Base-by-base conservation (phyloP, 2,329 filamentous ascomycete genomes). In the Hortaea sp. region DNA sequence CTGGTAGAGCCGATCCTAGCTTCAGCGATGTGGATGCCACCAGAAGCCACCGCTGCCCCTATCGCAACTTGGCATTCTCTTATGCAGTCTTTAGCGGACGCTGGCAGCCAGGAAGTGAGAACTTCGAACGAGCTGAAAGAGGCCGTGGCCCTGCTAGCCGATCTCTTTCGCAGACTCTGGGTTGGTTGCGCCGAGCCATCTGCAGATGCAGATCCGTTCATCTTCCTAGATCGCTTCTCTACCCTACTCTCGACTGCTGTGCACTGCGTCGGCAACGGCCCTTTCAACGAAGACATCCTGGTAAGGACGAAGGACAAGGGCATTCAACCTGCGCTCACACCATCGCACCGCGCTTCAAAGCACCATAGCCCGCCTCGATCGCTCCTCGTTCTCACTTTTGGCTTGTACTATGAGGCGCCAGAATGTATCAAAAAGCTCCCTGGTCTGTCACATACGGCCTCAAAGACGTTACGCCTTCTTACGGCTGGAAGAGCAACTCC, bases 71-170 rank as follows among this genome's bases (percentile, higher is more conserved):
- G 62, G 47, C 61, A 67, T 7, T 66, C 71, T 30, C 69, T 88
- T 9, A 71, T 86, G 39, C 68, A 71, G 3, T 77, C 82, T 1
- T 70, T 88, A 28, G 76, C 80, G 2, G 75, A 77, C 42, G 84
- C 85, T 35, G 82, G 82, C 27, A 76, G 75, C 38, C 94, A 95
- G 65, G 92, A 98, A 65, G 84, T 98, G 56, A 94, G 90, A 57
- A 82, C 89, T 5, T 88, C 88, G 0, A 77, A 77, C 9, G 90
- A 97, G 50, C 86, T 88, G 1, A 85, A 86, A 59, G 77, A 81
- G 50, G 90, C 89, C 48, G 75, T 95, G 50, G 82, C 85, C 20
- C 74, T 79, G 38, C 73, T 88, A 20, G 74, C 90, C 42, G 79
- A 79, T 38, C 66, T 88, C 20, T 68, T 95, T 5, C 76, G 79